Evolutionary conservation across 768 basidiomycete species (phyloP), one percentile per base, ranked within the genome.

Genomic region (Dacryopinax primogenitus): DNA sequence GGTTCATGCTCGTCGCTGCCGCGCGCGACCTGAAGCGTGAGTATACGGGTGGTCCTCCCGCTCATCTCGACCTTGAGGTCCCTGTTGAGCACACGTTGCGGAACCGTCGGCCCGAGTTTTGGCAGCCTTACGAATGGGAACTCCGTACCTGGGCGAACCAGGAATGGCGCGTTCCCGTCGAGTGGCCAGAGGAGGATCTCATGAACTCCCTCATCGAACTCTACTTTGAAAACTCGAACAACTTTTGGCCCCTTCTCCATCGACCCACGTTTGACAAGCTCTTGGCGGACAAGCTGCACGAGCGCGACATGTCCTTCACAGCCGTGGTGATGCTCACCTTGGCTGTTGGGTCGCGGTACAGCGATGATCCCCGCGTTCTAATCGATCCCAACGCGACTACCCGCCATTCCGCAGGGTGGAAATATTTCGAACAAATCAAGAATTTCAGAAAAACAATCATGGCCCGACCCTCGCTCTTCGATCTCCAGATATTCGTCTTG

Each of bases 231-330:
- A 67, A 80, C 34, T 64, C 79, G 66, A 87, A 91, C 70, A 66
- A 79, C n/a, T 76, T 80, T 64, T 69, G 82, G 0, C 89, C 90
- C 0, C 77, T 93, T 2, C 77, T 95, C 3, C 90, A 92, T 69
- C 81, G 84, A 2, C 84, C 84, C 0, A 82, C 82, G 3, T 90
- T 93, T 68, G 79, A 85, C 37, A 75, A 76, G 26, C 75, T 77
- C 18, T 69, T 86, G 26, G 69, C 68, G 1, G 78, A 81, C 2
- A 80, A 80, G 0, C 69, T 83, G 1, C 84, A 89, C 69, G 71
- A 78, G 18, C 73, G 69, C 0, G 78, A 88, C 64, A 64, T 77
- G 0, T 70, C 76, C 0, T 90, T 92, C 70, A 82, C 79, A 0
- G 74, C 80, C 0, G 80, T 82, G 0, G 80, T 89, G 28, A 76